A percentile compares a stretch with the other conserved stretches of the same genome.
phyloP scores from a whole-genome alignment of 768 basidiomycete species.

The Leccinellum rugosiceps region DNA sequence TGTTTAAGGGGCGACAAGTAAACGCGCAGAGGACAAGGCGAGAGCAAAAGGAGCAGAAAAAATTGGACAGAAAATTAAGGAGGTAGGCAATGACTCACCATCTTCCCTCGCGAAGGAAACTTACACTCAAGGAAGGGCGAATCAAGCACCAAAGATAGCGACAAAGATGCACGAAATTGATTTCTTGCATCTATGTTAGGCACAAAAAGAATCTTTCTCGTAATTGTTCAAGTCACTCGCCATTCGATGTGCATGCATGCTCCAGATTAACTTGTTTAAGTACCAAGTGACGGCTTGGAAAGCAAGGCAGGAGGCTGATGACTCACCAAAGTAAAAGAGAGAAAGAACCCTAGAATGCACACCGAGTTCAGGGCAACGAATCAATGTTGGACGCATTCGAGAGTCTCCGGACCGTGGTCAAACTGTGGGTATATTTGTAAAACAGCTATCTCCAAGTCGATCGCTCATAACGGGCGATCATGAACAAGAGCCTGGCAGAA shows the following conservation, averaged over 20 bases:
- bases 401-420: background rate
- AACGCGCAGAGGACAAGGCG: conserved; percentile 1
- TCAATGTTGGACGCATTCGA: background rate
- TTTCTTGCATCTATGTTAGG: background rate
- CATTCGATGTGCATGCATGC: background rate
- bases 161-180: conserved; percentile 13
- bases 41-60: background rate
- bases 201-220: background rate
- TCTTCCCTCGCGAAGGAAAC: background rate
- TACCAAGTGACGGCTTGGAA: background rate
- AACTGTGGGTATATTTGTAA: background rate
- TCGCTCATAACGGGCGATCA: background rate
- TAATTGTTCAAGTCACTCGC: background rate
- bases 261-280: background rate
- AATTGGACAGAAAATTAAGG: conserved; percentile 13
- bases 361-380: background rate
- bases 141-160: conserved; percentile 15
- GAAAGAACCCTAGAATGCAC: background rate
- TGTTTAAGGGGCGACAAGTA: background rate
- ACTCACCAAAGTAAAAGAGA: background rate
- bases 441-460: background rate
- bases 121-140: conserved; percentile 10
- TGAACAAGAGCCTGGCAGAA: background rate
- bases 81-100: conserved; percentile 2
- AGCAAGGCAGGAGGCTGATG: background rate